Conservation (phyloP, 2,329 filamentous ascomycete species). For the Albifimbria verrucaria region DNA sequence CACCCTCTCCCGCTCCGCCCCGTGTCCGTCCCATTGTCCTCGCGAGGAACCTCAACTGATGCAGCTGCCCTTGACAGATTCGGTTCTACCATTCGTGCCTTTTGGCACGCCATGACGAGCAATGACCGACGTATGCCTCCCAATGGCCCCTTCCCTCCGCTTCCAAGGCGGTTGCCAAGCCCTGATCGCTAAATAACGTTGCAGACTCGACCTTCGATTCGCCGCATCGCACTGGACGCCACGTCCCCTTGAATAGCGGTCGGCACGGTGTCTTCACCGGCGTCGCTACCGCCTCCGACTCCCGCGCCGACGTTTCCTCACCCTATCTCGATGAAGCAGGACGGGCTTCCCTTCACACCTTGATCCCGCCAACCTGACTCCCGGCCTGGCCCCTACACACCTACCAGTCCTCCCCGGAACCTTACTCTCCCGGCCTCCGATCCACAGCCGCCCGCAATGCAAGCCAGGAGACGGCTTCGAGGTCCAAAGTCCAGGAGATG, state of each 20-base stretch:
- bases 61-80: constrained; percentile 44
- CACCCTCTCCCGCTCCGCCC: background rate
- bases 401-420: constrained; percentile 58
- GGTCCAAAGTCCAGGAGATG: constrained; percentile 72
- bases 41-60: constrained; percentile 12
- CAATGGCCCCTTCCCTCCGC: constrained; percentile 1
- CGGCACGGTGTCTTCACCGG: constrained; percentile 81
- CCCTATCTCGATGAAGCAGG: constrained; percentile 73
- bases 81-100: constrained; percentile 73
- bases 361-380: constrained; percentile 37
- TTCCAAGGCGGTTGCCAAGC: too few species aligned
- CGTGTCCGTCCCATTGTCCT: background rate
- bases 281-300: constrained; percentile 85
- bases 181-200: constrained; percentile 17
- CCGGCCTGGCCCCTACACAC: constrained; percentile 29
- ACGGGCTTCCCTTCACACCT: constrained; percentile 46
- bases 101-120: constrained; percentile 90
- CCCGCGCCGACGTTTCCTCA: constrained; percentile 76
- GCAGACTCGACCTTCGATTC: constrained; percentile 90
- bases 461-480: constrained; percentile 65
- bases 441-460: constrained; percentile 69
- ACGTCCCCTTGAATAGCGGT: constrained; percentile 82
- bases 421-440: constrained; percentile 88
- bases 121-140: constrained; percentile 60
- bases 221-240: constrained; percentile 84